phyloP scores from a whole-genome alignment of 148 eudicot species.

The Heliamphora exappendiculata region DNA sequence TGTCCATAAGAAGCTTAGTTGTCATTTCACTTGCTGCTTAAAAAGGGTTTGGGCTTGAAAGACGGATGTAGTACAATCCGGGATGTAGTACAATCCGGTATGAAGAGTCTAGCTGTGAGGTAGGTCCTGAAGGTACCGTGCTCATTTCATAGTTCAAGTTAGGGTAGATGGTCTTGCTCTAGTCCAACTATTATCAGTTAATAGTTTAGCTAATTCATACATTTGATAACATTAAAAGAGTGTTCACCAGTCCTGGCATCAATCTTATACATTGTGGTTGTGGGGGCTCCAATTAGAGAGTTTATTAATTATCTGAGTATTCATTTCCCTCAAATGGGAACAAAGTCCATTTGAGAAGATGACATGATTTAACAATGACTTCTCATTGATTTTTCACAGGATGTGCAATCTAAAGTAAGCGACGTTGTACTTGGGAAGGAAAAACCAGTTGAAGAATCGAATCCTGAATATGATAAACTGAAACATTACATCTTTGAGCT shows the following conservation, averaged over 20 bases:
- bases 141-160: neutral
- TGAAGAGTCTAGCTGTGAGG: neutral
- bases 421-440: slow-evolving; percentile 92
- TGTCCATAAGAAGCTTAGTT: neutral
- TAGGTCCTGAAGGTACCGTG: neutral
- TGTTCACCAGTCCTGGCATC: neutral
- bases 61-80: neutral
- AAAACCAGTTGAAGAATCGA: slow-evolving; percentile 86
- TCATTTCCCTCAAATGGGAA: neutral
- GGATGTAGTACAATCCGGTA: neutral
- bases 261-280: too few species aligned
- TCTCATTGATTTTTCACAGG: slow-evolving; percentile 31
- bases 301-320: neutral
- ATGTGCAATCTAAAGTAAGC: slow-evolving; percentile 81
- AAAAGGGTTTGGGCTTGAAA: neutral
- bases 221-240: neutral
- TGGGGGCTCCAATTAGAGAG: neutral
- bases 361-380: slow-evolving; percentile 12
- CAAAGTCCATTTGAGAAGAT: slow-evolving; percentile 11
- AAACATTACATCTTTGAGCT: slow-evolving; percentile 82
- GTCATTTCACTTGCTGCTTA: neutral
- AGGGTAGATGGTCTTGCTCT: neutral
- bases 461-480: slow-evolving; percentile 84
- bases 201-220: neutral
- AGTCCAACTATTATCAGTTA: neutral